phyloP scores from a whole-genome alignment of 1,284 basidiomycete genomes.

The Cryptococcus hybrid region DNA sequence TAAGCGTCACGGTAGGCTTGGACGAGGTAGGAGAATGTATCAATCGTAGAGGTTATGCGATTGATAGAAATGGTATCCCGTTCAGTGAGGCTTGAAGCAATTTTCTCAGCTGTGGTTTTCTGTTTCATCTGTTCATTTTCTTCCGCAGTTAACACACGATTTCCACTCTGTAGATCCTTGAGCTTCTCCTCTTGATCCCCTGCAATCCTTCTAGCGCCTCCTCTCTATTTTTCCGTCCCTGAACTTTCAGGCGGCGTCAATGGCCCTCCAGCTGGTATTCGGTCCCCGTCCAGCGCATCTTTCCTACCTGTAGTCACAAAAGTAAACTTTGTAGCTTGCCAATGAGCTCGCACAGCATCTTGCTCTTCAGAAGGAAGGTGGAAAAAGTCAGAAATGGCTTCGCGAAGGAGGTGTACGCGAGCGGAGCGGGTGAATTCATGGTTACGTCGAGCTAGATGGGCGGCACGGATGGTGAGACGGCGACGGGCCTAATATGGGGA shows the following conservation, averaged over 20 bases:
- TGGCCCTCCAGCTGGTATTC: not conserved
- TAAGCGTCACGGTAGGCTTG: not conserved
- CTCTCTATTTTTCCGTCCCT: not conserved
- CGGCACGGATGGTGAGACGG: constrained; percentile 18
- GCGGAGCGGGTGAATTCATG: constrained; percentile 33
- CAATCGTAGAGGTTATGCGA: not conserved
- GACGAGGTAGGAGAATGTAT: not conserved
- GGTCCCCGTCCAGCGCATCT: not conserved
- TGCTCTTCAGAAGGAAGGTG: constrained; percentile 14
- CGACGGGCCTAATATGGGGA: no score
- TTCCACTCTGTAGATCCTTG: no score
- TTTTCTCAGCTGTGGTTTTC: not conserved
- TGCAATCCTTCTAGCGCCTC: not conserved
- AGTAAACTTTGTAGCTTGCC: constrained; percentile 15
- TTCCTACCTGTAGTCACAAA: constrained; percentile 4
- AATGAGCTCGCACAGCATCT: constrained; percentile 12
- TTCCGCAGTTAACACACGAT: no score
- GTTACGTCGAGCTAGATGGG: constrained; percentile 28
- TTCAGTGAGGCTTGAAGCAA: not conserved
- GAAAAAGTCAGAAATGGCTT: constrained; percentile 11
- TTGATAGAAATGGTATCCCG: not conserved
- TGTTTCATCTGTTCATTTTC: not conserved
- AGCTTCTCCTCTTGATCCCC: no score
- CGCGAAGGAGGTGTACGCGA: constrained; percentile 12
- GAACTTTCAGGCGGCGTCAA: not conserved